Conservation (phyloP, 2,329 filamentous ascomycete genomes). For the Aspergillus sp. region DNA sequence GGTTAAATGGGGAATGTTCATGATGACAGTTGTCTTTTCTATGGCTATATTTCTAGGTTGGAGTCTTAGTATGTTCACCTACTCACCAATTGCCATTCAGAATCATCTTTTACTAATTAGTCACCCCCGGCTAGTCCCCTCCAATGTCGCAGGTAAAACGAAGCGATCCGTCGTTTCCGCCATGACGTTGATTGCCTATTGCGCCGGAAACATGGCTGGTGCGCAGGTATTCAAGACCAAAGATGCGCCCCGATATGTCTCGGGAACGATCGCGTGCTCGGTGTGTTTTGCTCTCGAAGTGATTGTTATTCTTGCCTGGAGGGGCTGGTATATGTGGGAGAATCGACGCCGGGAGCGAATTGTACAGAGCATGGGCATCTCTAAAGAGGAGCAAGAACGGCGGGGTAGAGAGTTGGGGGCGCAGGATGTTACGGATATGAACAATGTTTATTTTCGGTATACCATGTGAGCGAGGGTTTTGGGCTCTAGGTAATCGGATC, state of each 20-base stretch:
- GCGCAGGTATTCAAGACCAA: conserved; percentile 1
- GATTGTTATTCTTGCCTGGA: neutral
- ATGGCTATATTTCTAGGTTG: neutral
- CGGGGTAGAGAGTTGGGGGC: neutral
- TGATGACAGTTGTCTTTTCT: conserved; percentile 1
- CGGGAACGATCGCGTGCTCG: neutral
- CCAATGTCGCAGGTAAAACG: conserved; percentile 4
- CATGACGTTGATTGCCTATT: neutral
- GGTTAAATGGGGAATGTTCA: conserved; percentile 4
- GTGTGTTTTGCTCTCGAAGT: neutral
- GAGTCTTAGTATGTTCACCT: neutral
- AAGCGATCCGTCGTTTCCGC: neutral
- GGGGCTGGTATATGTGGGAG: neutral
- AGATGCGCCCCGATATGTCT: neutral
- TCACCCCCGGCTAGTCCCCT: neutral
- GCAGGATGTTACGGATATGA: conserved; percentile 4
- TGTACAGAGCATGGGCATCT: neutral
- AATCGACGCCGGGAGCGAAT: neutral
- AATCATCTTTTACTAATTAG: no score
- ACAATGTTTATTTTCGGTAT: conserved; percentile 6
- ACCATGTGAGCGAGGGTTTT: neutral
- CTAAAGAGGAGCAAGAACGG: neutral
- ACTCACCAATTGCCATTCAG: no score
- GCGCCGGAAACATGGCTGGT: conserved; percentile 4
- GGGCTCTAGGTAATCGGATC: neutral